Evolutionary conservation across 2,329 filamentous ascomycete species (phyloP), one percentile per base, ranked within the genome.

Genomic region (Venturia carpophila): DNA sequence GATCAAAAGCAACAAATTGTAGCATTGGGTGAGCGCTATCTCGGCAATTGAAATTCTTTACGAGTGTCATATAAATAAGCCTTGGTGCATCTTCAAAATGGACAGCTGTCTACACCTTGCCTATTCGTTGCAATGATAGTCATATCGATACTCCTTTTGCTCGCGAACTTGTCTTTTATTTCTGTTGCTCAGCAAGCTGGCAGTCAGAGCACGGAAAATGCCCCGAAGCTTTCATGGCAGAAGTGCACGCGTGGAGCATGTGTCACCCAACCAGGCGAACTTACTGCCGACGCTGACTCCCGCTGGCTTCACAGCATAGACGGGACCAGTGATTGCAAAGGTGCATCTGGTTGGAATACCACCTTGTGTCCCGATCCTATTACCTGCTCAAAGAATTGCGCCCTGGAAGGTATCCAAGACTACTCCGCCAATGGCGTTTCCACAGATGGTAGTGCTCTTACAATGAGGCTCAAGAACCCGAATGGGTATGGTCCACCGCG

Each of bases 391-490:
- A 72, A 73, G 67, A 75, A 75, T 71, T 78, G 76, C 67, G 76
- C 75, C 63, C 71, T 78, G 41, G 76, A 78, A 24, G 76, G 76
- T 68, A 76, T 76, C 64, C 75, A 78, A 69, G 78, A 77, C 71
- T 71, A 71, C 41, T 68, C 64, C n/a, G 58, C 75, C 56, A 78
- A 78, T 66, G 76, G 84, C 69, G 80, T 84, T 70, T 80, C 77
- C 47, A 77, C 84, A 65, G 79, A 76, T 70, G 80, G 79, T 69
- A 78, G 78, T 71, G 74, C 79, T 66, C 75, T 87, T 69, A 82
- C 75, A 69, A 76, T 86, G 68, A 81, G 81, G 73, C 84, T 86
- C 69, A 82, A 85, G 68, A 85, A 82, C 67, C 77, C 82, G 70
- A 76, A 78, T 69, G 69, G 70, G 24, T 78, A 77, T 72, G 75